Base-by-base conservation (phyloP, 495 filamentous ascomycete species). In the Aspergillus ostianus region DNA sequence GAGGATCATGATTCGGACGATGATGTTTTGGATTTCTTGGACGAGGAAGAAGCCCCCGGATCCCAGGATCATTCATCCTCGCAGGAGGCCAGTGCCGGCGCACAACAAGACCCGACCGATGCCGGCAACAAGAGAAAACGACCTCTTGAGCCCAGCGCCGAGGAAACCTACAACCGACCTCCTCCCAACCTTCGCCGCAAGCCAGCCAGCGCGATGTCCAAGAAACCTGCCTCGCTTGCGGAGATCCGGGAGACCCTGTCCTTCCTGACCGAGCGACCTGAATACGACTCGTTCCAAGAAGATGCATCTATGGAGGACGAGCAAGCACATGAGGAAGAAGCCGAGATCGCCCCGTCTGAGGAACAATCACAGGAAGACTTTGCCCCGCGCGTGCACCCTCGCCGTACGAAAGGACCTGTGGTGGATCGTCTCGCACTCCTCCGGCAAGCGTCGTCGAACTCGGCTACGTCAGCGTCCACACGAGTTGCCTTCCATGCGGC, bases 381-480 rank as follows among this genome's bases (percentile, higher is more conserved):
- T 21, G 66, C 57, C 61, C 74, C 73, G 20, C 75, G 73, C 4
- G 69, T 66, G 19, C 75, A 79, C 54, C 77, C 76, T 13, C 81
- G 82, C 47, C 82, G 84, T 57, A 84, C 80, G 3, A 71, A 75
- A 3, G 70, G 77, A 17, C 69, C 76, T 21, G 81, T 93, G 57
- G 84, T 98, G 55, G 91, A 98, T 74, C 91, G 93, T 58, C 85
- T 96, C 51, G 83, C 85, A 50, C 80, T 95, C 41, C 88, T 91
- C 64, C 88, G 90, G 52, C 79, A 81, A 64, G 75, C 80, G 32
- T 87, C 84, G 6, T 81, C 82, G 58, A 71, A 82, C 61, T 77
- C 82, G 13, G 70, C 81, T 46, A 70, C 73, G 6, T 80, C 80
- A 47, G 64, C 69, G 58, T 66, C 69, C 26, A 67, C 77, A 36